Base-by-base conservation (phyloP, 2,329 filamentous ascomycete genomes). In the Periconia sp. region DNA sequence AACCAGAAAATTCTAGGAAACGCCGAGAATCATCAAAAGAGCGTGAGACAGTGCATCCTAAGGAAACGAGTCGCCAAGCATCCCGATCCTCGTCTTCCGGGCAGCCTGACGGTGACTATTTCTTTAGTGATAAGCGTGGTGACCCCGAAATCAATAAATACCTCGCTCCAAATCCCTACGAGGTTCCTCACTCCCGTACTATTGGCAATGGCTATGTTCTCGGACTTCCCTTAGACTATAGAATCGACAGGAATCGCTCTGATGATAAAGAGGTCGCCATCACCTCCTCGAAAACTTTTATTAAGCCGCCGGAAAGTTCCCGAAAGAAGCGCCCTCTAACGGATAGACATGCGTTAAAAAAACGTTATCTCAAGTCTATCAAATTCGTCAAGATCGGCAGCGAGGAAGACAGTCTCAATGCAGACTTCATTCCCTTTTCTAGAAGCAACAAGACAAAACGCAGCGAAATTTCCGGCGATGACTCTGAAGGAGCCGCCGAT, bases 111-210 rank as follows among this genome's bases (percentile, higher is more conserved):
- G 33, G 41, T 0, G 13, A 55, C 20, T 56, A 52, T 9, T 70
- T 64, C 45, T 64, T 66, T 46, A 67, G 63, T 48, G 93, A 97
- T 72, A 84, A 79, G 41, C 86, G 85, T 65, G 92, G 93, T 0
- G 93, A 97, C 64, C 77, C 81, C 5, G 81, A 91, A 45, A 91
- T 94, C 59, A 72, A 88, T 43, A 82, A 82, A 23, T 97, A 92
- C 69, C 90, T 90, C 1, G 82, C 84, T 27, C 81, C 89, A 40
- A 86, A 96, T 68, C 84, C 84, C 35, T 89, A 89, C 59, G 83
- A 82, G 50, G 76, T 95, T 11, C 91, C 92, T 0, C 64, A 74
- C 2, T 97, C 95, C 68, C 81, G 81, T 56, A 86, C 91, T 6
- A 77, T 77, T 56, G 90, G 91, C 14, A 77, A 79, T 51, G 91